Conservation (phyloP, 441 rosid genomes). For the Eruca vesicaria region DNA sequence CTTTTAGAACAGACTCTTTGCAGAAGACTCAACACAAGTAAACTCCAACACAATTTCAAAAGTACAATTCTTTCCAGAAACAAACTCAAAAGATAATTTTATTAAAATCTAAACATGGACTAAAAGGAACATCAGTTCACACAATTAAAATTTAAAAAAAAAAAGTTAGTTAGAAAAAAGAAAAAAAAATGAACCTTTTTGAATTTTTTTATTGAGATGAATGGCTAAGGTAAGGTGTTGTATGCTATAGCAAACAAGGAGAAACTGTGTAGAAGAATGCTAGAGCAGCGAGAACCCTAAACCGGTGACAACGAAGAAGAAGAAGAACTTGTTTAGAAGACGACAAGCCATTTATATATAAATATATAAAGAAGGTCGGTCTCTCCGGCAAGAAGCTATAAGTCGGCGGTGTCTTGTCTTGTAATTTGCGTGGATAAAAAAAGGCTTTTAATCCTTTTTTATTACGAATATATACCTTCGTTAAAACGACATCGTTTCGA, state of each 20-base stretch:
- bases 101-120: neutral
- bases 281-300: slow-evolving; percentile 27
- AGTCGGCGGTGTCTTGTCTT: slow-evolving; percentile 42
- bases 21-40: neutral
- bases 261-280: neutral
- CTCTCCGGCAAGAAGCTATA: neutral
- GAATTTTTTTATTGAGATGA: neutral
- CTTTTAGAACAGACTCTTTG: neutral
- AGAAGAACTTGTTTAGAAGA: slow-evolving; percentile 20
- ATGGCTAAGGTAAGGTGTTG: neutral
- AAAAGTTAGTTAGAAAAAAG: neutral
- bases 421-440: slow-evolving; percentile 42
- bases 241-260: neutral
- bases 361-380: neutral
- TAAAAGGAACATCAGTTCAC: slow-evolving; percentile 23
- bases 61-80: neutral
- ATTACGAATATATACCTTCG: neutral
- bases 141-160: neutral
- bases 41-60: neutral
- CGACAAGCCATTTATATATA: neutral
- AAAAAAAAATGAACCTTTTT: neutral
- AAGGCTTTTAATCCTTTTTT: slow-evolving; percentile 34
- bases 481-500: neutral
- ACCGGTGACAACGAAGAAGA: slow-evolving; percentile 18
- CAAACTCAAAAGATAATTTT: neutral